Base-by-base conservation (phyloP, 2,329 filamentous ascomycete genomes). In the Endoconidiophora polonica region DNA sequence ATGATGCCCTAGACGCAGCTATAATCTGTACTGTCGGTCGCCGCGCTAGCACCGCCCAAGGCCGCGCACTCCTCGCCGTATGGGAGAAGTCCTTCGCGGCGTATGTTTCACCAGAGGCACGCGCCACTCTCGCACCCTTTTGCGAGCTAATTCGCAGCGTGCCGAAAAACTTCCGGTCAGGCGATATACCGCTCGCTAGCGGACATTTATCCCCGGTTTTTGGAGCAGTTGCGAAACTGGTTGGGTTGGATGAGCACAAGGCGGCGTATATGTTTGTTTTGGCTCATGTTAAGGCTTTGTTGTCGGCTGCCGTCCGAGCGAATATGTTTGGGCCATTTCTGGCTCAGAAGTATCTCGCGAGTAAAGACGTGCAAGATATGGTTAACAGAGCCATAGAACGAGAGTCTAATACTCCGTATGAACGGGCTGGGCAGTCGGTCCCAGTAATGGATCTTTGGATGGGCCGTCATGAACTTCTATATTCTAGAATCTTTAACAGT, bases 401-500 rank as follows among this genome's bases (percentile, higher is more conserved):
- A 52, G 78, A 81, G 58, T 80, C 75, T 75, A 57, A 68, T 12
- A 75, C 68, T 52, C 61, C 58, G 1, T 67, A 81, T 0, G 78
- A 83, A 52, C 73, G 80, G 55, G 83, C 84, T 3, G 83, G 81
- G 4, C 83, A 90, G 67, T 78, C 69, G 50, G 79, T 86, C 54
- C 85, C 85, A 1, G 73, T 79, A 1, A 79, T 90, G 74, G 85
- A 91, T 66, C 62, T 91, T 29, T 91, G 85, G 84, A 72, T 87
- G 59, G 85, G 85, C 3, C 72, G 85, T 60, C 85, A 91, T 62
- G 85, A 91, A 69, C 68, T 86, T 60, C 62, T 91, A 55, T 91
- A 91, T 63, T 88, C 83, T 52, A 76, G 85, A 57, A 90, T 91
- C 49, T 91, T 91, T 60, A 91, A 91, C 64, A 88, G 83, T 58